These are phyloP conservation scores for Suillus bovinus DNA, from an alignment of 768 basidiomycete genomes.

Conservation along the genomic window DNA sequence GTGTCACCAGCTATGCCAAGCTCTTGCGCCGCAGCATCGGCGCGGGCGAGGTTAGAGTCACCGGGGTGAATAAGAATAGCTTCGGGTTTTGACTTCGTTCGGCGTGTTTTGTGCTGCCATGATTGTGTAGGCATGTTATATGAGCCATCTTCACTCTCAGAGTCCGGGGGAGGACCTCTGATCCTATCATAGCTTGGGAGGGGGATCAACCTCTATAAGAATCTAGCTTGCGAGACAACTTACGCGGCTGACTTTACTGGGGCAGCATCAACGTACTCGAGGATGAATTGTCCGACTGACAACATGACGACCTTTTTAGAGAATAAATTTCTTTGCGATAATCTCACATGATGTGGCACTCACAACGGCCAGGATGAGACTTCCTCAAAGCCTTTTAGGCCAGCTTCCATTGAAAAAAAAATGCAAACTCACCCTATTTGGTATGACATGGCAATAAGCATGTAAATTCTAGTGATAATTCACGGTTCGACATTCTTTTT, in stretches of 20 bases:
- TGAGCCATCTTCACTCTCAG: constrained; percentile 4
- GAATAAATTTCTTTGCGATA: neutral
- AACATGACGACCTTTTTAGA: constrained; percentile 53
- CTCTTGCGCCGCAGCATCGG: constrained; percentile 59
- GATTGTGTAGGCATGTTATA: constrained; percentile 8
- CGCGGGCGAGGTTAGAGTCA: constrained; percentile 64
- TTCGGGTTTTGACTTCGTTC: constrained; percentile 56
- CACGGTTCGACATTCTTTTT: constrained; percentile 7
- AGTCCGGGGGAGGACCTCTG: constrained; percentile 25
- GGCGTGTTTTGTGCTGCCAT: constrained; percentile 32
- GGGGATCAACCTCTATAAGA: neutral
- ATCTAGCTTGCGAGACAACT: neutral
- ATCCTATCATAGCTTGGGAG: constrained; percentile 18
- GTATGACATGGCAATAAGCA: constrained; percentile 74
- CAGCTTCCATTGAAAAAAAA: neutral
- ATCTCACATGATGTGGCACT: neutral
- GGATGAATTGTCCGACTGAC: constrained; percentile 56
- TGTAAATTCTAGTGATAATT: constrained; percentile 51
- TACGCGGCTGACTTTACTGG: neutral
- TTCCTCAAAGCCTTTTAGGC: neutral
- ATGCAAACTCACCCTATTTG: constrained; percentile 62
- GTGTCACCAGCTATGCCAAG: constrained; percentile 52
- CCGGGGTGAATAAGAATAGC: constrained; percentile 63
- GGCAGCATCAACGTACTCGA: constrained; percentile 37
- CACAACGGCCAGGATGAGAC: constrained; percentile 5